Percentiles rank a stretch among this genome's conserved stretches.
phyloP scores from a whole-genome alignment of 2,329 filamentous ascomycete genomes.

The Scedosporium dehoogii region DNA sequence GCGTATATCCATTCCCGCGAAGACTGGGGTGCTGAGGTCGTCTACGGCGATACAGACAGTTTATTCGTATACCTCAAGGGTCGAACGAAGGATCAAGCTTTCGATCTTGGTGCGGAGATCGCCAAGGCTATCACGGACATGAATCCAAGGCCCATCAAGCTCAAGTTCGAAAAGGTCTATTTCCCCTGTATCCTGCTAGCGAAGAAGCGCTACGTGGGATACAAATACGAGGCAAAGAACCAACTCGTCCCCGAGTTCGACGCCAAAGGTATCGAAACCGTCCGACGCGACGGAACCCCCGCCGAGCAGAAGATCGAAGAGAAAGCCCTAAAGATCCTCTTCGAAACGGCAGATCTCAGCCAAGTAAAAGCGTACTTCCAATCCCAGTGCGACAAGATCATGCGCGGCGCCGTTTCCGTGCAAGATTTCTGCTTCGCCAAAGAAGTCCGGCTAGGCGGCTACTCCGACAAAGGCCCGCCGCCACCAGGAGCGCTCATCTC shows the following conservation, averaged over 20 bases:
- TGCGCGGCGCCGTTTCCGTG: conserved; percentile 76
- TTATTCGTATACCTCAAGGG: conserved; percentile 86
- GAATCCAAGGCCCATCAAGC: conserved; percentile 85
- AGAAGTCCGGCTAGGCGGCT: conserved; percentile 84
- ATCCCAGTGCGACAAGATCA: conserved; percentile 81
- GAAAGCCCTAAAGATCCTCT: conserved; percentile 77
- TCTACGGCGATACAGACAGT: conserved; percentile 96
- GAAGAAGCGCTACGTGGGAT: conserved; percentile 97
- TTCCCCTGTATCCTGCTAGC: conserved; percentile 88
- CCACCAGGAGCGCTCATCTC: conserved; percentile 86
- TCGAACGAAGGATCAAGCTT: conserved; percentile 77
- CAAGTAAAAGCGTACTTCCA: conserved; percentile 88
- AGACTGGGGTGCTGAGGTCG: conserved; percentile 88
- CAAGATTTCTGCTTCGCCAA: conserved; percentile 95
- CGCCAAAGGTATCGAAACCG: conserved; percentile 96
- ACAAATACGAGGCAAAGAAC: conserved; percentile 76
- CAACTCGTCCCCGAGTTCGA: conserved; percentile 84
- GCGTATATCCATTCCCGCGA: conserved; percentile 82
- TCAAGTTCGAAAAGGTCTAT: conserved; percentile 98
- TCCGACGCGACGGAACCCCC: conserved; percentile 86
- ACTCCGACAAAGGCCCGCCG: conserved; percentile 63
- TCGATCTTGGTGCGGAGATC: conserved; percentile 87
- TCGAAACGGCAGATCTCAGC: conserved; percentile 80
- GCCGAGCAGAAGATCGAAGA: conserved; percentile 97
- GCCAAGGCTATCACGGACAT: conserved; percentile 75